Base-by-base conservation (phyloP, 371 early-diverging fungal species). In the Chytridium lagenaria region DNA sequence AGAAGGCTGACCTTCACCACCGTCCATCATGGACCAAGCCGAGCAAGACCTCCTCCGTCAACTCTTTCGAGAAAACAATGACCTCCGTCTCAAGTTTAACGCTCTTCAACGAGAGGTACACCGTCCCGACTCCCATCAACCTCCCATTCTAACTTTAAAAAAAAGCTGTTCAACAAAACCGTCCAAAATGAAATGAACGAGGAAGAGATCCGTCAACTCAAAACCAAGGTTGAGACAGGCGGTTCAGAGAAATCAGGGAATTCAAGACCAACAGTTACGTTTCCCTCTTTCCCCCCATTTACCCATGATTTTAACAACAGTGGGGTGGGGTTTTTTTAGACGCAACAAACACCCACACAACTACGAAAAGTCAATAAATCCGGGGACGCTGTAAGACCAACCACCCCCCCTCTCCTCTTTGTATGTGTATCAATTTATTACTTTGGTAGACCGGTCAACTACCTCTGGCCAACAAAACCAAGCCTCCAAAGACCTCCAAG, bases 1-100 rank as follows among this genome's bases (percentile, higher is more conserved):
- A n/a, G n/a, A n/a, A n/a, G n/a, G n/a, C n/a, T n/a, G n/a, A n/a
- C n/a, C n/a, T n/a, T n/a, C n/a, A n/a, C n/a, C n/a, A n/a, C n/a
- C n/a, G n/a, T n/a, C n/a, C n/a, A n/a, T n/a, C n/a, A 86, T 86
- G 86, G 84, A 84, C 59, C 80, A 86, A 50, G 83, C 77, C 30
- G 88, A 86, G 55, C 38, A 81, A 1, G 84, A 83, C 37, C 80
- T 87, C 22, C 72, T 87, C 2, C 82, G 78, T 19, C 81, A 78
- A 59, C 77, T 87, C 26, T 87, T 87, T 67, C 69, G 77, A 33
- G 86, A 86, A 59, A 86, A 86, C 74, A 85, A 82, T 73, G 84
- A 85, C 68, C 77, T 87, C 12, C 57, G 86, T 30, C 77, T 72
- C 10, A 71, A 77, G 69, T 66, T 67, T 31, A 83, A 81, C 71